Evolutionary conservation across 1,284 basidiomycete genomes (phyloP), one percentile per base, ranked within the genome.

Genomic region (Pascua sp.): DNA sequence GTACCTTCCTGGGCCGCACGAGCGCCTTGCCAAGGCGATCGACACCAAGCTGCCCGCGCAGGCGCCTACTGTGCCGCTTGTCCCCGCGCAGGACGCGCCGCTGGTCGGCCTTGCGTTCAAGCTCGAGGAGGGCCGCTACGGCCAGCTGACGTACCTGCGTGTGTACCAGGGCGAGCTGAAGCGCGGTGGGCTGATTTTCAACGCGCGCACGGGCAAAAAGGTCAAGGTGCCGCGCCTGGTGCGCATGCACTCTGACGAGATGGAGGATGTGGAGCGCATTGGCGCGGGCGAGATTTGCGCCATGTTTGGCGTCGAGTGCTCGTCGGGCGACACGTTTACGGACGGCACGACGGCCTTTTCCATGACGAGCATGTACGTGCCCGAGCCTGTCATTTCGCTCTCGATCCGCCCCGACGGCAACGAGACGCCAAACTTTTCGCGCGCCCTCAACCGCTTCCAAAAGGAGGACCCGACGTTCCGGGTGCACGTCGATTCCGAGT

Each of bases 261-360:
- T 98, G 96, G 96, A 98, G 86, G 96, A 99, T 68, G 89, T 98
- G 57, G 89, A 95, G 47, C 84, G 85, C 42, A 90, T 99, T 66
- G 91, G 91, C 0, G 91, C 95, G n/a, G 96, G 96, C 55, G 96
- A 99, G 81, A 99, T 99, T 64, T 98, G 96, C 73, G 96, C 96
- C 53, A 98, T 97, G 79, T 99, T 99, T 67, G 96, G 96, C 71
- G 93, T 99, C 49, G 96, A 99, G 67, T 99, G 96, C 76, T 93
- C 94, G 0, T 92, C 91, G 15, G 96, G 96, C 42, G 96, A 99
- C 79, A 98, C 96, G 0, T 98, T 99, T 79, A 98, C 91, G 0
- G 92, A 95, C 73, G 92, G 93, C 12, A 84, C 86, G 5, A 88
- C 89, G 0, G 85, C 81, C 42, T 91, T 85, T 77, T 90, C 91